A percentile compares a stretch with the other conserved stretches of the same genome.
Conservation (phyloP, 2,329 filamentous ascomycete genomes). For the Camillea tinctor region DNA sequence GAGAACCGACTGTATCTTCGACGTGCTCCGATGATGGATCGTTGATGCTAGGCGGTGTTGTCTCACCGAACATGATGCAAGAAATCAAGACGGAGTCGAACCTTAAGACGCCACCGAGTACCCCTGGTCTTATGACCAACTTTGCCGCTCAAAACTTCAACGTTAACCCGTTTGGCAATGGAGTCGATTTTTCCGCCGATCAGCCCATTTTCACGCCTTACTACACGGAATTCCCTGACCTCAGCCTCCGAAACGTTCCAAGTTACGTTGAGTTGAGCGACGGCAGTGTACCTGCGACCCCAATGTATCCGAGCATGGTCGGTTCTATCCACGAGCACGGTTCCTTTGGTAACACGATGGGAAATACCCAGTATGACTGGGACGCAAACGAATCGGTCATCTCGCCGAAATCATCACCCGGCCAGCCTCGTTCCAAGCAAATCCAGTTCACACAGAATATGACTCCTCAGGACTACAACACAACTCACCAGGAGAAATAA, state of each 20-base stretch:
- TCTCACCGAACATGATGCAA: constrained; percentile 19
- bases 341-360: constrained; percentile 33
- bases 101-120: constrained; percentile 53
- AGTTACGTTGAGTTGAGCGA: constrained; percentile 44
- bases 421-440: constrained; percentile 38
- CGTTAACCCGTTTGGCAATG: constrained; percentile 27
- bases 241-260: constrained; percentile 41
- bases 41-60: constrained; percentile 27
- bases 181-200: constrained; percentile 39
- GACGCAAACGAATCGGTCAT: constrained; percentile 43
- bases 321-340: constrained; percentile 38
- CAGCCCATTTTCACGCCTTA: constrained; percentile 50
- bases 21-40: constrained; percentile 40
- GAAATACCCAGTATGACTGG: constrained; percentile 52
- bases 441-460: constrained; percentile 48
- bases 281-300: constrained; percentile 48
- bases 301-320: constrained; percentile 44
- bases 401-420: constrained; percentile 37
- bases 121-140: constrained; percentile 46
- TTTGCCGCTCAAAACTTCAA: constrained; percentile 41
- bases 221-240: constrained; percentile 45
- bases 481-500: constrained; percentile 20
- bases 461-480: constrained; percentile 44
- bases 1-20: constrained; percentile 41
- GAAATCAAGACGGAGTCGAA: constrained; percentile 39